Conservation (phyloP, 1,284 basidiomycete genomes). For the Mycosarcoma maydis region DNA sequence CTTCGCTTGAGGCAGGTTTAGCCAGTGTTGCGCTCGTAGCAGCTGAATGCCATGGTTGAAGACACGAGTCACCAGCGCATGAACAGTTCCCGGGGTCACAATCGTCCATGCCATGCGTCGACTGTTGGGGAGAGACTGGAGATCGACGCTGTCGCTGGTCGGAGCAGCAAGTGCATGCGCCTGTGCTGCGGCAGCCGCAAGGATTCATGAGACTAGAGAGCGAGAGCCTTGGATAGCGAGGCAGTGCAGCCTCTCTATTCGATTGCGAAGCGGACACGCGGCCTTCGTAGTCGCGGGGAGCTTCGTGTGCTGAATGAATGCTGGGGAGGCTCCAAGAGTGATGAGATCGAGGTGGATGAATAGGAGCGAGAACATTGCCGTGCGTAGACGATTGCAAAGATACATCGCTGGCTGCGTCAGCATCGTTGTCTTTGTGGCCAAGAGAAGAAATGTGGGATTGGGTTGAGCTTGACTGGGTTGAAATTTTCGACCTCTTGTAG, state of each 20-base stretch:
- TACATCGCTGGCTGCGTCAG: not conserved
- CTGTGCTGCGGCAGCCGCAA: conserved; percentile 47
- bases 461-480: not conserved
- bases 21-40: no score
- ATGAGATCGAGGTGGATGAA: conserved; percentile 8
- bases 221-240: conserved; percentile 39
- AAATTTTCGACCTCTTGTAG: conserved; percentile 6
- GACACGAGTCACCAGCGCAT: conserved; percentile 15
- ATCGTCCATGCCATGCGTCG: not conserved
- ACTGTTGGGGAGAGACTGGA: conserved; percentile 13
- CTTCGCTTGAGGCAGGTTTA: no score
- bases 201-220: conserved; percentile 58
- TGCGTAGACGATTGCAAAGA: not conserved
- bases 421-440: not conserved
- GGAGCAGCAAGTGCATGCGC: conserved; percentile 42
- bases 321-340: conserved; percentile 39
- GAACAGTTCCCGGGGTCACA: conserved; percentile 16
- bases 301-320: conserved; percentile 14
- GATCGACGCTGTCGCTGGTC: conserved; percentile 10
- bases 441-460: not conserved
- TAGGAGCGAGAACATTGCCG: conserved; percentile 26
- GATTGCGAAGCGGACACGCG: not conserved
- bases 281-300: not conserved
- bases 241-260: not conserved
- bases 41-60: not conserved